Conservation (phyloP, 805 yeast species). For the Komagataella populi region DNA sequence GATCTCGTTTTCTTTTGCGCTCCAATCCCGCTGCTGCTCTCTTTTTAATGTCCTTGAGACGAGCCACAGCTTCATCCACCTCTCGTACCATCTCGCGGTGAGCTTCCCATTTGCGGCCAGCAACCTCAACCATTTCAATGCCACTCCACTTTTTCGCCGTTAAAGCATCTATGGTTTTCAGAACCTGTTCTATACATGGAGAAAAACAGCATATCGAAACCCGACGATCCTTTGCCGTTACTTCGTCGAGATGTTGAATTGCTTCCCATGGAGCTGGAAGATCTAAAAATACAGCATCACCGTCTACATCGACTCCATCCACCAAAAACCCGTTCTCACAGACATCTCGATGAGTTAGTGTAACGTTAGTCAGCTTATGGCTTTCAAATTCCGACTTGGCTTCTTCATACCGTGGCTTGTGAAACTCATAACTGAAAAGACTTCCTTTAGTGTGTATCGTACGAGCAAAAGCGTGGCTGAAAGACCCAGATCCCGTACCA, state of each 20-base stretch:
- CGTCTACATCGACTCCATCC: constrained; percentile 21
- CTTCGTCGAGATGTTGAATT: constrained; percentile 54
- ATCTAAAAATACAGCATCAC: constrained; percentile 74
- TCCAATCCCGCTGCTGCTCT: constrained; percentile 55
- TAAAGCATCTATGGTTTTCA: constrained; percentile 66
- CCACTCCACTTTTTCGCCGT: constrained; percentile 69
- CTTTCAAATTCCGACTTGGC: constrained; percentile 65
- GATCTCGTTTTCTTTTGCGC: constrained; percentile 5
- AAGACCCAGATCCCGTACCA: constrained; percentile 96
- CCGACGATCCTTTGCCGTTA: constrained; percentile 35
- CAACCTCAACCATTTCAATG: constrained; percentile 86
- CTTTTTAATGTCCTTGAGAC: constrained; percentile 67
- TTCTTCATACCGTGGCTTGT: constrained; percentile 67
- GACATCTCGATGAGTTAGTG: constrained; percentile 82
- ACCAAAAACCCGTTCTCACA: constrained; percentile 74
- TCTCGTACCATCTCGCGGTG: constrained; percentile 78
- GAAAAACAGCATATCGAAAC: constrained; percentile 88
- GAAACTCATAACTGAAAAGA: constrained; percentile 83
- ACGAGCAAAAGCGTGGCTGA: constrained; percentile 85
- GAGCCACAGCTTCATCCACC: constrained; percentile 64
- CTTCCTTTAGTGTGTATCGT: constrained; percentile 49
- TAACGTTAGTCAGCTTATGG: constrained; percentile 52
- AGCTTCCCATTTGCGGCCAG: constrained; percentile 78
- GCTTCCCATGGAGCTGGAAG: constrained; percentile 97
- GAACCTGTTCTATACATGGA: constrained; percentile 96